A percentile compares a stretch with the other conserved stretches of the same genome.
Evolutionary conservation across 768 basidiomycete genomes (phyloP).

Genomic region (Cystoderma amianthinum): DNA sequence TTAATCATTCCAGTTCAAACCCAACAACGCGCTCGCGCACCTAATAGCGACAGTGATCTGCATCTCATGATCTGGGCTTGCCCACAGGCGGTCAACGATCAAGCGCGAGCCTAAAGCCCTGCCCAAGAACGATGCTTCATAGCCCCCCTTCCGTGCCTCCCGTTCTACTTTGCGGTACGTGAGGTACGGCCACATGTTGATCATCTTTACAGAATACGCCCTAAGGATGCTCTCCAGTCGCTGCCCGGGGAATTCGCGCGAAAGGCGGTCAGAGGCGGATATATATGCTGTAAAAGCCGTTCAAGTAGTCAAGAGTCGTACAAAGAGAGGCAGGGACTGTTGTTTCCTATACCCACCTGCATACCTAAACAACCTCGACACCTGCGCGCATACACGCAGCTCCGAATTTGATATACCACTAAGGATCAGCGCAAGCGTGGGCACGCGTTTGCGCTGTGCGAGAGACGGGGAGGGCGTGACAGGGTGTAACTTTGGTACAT

Average conservation of each 20-base stretch:
- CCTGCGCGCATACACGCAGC: conserved; percentile 36
- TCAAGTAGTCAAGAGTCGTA: neutral
- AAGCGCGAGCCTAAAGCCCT: conserved; percentile 22
- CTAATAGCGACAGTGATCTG: conserved; percentile 53
- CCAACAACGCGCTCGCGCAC: no score
- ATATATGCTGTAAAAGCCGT: conserved; percentile 43
- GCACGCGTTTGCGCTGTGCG: conserved; percentile 49
- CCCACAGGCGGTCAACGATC: conserved; percentile 47
- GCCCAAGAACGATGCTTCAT: conserved; percentile 45
- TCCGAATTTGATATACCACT: conserved; percentile 38
- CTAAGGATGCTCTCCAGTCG: conserved; percentile 34
- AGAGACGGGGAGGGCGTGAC: conserved; percentile 55
- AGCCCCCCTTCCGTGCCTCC: conserved; percentile 25
- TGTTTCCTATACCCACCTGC: conserved; percentile 34
- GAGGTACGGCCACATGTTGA: conserved; percentile 73
- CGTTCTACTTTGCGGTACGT: conserved; percentile 39
- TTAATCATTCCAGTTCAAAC: neutral
- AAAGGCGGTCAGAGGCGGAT: conserved; percentile 47
- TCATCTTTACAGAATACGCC: conserved; percentile 35
- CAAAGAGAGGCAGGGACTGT: conserved; percentile 6
- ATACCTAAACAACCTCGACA: conserved; percentile 58
- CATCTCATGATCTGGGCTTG: conserved; percentile 48
- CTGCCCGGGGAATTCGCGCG: conserved; percentile 37
- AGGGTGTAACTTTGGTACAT: conserved; percentile 19
- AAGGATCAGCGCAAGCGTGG: conserved; percentile 46